phyloP scores from a whole-genome alignment of 2,329 filamentous ascomycete genomes.

The Fusarium mexicanum region DNA sequence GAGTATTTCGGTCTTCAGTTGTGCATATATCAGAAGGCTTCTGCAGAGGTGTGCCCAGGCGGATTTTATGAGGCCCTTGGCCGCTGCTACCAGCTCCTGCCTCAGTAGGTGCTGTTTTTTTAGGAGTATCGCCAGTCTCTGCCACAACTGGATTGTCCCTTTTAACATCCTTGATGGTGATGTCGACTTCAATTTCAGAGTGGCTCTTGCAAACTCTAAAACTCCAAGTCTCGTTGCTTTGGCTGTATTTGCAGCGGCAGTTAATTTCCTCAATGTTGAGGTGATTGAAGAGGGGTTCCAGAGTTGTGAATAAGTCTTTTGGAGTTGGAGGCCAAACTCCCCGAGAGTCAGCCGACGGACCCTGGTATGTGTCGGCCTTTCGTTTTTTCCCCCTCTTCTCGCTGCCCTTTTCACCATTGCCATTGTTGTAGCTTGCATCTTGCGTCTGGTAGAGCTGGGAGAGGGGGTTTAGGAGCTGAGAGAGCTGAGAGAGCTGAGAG shows the following conservation, averaged over 20 bases:
- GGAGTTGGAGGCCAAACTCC: neutral
- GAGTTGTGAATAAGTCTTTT: neutral
- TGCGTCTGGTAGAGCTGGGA: neutral
- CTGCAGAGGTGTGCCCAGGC: neutral
- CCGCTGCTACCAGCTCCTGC: neutral
- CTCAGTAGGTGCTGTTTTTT: neutral
- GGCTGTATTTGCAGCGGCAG: too few species aligned
- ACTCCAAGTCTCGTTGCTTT: too few species aligned
- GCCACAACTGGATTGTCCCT: too few species aligned
- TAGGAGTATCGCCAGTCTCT: too few species aligned
- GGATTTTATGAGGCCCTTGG: neutral
- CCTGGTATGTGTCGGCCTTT: neutral
- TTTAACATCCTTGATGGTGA: too few species aligned
- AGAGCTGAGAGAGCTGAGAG: too few species aligned
- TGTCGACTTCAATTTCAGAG: too few species aligned
- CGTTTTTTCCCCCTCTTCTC: neutral
- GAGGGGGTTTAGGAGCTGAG: neutral
- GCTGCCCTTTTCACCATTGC: neutral
- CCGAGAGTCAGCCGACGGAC: neutral
- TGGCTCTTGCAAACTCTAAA: too few species aligned
- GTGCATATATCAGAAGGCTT: neutral
- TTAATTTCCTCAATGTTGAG: neutral
- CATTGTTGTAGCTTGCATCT: neutral
- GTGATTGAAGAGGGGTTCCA: neutral
- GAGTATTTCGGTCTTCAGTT: neutral